phyloP scores from a whole-genome alignment of 163 green algal species.

The Scenedesmus sp. region DNA sequence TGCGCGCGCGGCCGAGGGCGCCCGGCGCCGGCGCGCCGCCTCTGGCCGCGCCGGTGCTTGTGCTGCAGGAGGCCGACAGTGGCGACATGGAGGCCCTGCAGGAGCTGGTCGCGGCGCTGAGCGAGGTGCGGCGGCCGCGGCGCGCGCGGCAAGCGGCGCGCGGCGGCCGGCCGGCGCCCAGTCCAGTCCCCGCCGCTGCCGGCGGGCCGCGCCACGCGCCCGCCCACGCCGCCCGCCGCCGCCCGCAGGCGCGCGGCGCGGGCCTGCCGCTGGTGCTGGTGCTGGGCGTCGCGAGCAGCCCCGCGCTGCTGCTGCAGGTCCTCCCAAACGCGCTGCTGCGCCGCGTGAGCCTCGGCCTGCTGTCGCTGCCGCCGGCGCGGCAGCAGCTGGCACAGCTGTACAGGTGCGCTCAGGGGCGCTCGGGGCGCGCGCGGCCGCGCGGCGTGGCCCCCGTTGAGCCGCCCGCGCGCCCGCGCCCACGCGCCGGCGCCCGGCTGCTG shows the following conservation, averaged over 20 bases:
- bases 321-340: conserved; percentile 16
- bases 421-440: too few relatives aligned
- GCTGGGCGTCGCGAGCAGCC: conserved; percentile 19
- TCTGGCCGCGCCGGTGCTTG: conserved; percentile 32
- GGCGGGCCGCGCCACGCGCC: too few relatives aligned
- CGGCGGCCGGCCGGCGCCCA: too few relatives aligned
- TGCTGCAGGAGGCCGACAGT: conserved; percentile 34
- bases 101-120: conserved; percentile 38
- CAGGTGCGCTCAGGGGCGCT: conserved; percentile 2
- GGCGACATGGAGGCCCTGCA: conserved; percentile 31
- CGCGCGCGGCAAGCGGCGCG: too few relatives aligned
- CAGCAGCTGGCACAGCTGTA: conserved; percentile 22
- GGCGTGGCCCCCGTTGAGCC: too few relatives aligned
- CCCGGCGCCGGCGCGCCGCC: background rate
- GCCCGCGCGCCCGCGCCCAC: too few relatives aligned
- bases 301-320: conserved; percentile 27
- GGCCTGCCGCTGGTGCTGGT: conserved; percentile 33
- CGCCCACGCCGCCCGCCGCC: too few relatives aligned
- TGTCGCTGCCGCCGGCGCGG: conserved; percentile 19
- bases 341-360: background rate
- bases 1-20: background rate
- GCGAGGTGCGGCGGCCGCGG: conserved; percentile 36
- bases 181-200: too few relatives aligned
- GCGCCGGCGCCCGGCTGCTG: too few relatives aligned
- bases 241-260: conserved; percentile 21